phyloP scores from a whole-genome alignment of 176 grass and related monocot genomes.

The Lolium perenne region DNA sequence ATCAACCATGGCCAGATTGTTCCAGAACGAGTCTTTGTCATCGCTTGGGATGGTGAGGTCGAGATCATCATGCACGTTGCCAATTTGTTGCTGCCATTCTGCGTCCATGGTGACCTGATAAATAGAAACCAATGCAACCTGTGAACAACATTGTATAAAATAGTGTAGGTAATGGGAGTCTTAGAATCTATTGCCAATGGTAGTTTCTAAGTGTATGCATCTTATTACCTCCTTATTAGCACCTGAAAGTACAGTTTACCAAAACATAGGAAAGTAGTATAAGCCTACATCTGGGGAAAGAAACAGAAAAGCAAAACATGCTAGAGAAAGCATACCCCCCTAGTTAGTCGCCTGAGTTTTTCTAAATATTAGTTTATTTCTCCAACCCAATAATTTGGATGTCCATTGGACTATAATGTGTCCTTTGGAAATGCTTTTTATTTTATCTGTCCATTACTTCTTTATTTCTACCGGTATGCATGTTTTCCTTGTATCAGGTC shows the following conservation, averaged over 20 bases:
- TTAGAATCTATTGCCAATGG: no score
- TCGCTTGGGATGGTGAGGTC: not conserved
- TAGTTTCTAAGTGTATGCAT: no score
- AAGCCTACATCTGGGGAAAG: no score
- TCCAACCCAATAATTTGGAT: no score
- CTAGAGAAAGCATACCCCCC: not conserved
- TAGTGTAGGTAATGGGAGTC: not conserved
- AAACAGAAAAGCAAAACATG: no score
- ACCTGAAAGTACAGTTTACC: no score
- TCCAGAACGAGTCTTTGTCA: not conserved
- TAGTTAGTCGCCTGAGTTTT: not conserved
- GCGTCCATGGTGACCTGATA: not conserved
- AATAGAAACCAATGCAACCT: not conserved
- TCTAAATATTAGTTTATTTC: not conserved
- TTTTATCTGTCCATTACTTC: not conserved
- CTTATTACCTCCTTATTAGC: no score
- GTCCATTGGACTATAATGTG: not conserved
- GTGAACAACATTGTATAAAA: not conserved
- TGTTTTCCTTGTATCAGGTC: no score
- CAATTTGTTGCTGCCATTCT: not conserved
- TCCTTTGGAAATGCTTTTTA: not conserved
- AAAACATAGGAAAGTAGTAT: no score
- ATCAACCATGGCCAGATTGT: not conserved
- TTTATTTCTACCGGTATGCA: not conserved
- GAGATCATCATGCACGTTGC: not conserved